Evolutionary conservation across 805 yeast species (phyloP).

Genomic region (Sugiyamaella marilandica): DNA sequence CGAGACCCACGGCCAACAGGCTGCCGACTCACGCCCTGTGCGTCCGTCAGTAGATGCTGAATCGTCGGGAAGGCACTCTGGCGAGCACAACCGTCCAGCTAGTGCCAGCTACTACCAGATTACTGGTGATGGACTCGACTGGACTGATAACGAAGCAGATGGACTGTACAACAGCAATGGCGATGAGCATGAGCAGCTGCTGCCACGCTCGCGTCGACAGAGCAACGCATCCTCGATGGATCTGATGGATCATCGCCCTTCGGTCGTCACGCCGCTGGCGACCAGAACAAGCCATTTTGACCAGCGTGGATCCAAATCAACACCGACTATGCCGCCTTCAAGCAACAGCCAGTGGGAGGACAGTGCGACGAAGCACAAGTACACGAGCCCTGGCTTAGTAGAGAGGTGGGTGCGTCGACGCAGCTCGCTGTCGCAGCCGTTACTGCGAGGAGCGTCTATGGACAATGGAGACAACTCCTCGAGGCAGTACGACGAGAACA

Average conservation of each 20-base stretch:
- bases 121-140: slow-evolving; percentile 12
- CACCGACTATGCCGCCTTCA: background rate
- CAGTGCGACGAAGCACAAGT: background rate
- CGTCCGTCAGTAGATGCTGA: background rate
- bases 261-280: slow-evolving; percentile 5
- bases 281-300: background rate
- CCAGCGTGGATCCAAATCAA: background rate
- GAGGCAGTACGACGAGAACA: slow-evolving; percentile 2
- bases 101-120: slow-evolving; percentile 16
- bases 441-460: slow-evolving; percentile 2
- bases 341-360: background rate
- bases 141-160: slow-evolving; percentile 10
- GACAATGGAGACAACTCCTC: background rate
- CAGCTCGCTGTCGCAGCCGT: slow-evolving; percentile 12
- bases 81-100: slow-evolving; percentile 1
- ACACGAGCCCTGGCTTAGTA: slow-evolving; percentile 9
- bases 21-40: background rate
- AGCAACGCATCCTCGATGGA: slow-evolving; percentile 15
- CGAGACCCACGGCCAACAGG: slow-evolving; percentile 18
- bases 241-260: slow-evolving; percentile 18
- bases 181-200: background rate
- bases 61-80: background rate
- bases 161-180: background rate
- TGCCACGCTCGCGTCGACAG: slow-evolving; percentile 4
- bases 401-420: slow-evolving; percentile 20